A percentile compares a stretch with the other conserved stretches of the same genome.
These are phyloP conservation scores for Pholiota molesta DNA, from an alignment of 768 basidiomycete species.

Conservation along the genomic window DNA sequence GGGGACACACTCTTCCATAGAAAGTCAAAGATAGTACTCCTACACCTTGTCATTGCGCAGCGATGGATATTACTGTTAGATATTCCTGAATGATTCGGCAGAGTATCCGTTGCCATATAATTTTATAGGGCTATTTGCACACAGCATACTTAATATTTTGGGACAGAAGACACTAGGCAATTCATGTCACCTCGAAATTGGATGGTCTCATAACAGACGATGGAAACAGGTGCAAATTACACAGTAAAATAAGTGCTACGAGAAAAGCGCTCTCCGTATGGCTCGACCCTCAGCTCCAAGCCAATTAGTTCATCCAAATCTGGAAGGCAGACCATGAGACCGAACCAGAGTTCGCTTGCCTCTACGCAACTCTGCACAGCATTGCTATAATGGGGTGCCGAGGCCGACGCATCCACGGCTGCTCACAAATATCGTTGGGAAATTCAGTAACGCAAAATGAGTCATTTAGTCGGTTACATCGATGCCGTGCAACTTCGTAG, in stretches of 20 bases:
- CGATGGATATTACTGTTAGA: too few relatives aligned
- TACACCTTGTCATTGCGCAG: too few relatives aligned
- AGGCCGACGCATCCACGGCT: slow-evolving; percentile 1
- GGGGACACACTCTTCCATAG: too few relatives aligned
- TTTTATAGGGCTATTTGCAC: too few relatives aligned
- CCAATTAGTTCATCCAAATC: slow-evolving; percentile 1
- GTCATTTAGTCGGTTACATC: neutral
- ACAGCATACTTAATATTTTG: too few relatives aligned
- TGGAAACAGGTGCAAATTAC: neutral
- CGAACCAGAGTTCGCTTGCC: slow-evolving; percentile 11
- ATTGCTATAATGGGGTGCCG: neutral
- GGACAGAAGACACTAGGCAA: too few relatives aligned
- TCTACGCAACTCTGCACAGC: neutral
- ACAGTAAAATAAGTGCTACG: neutral
- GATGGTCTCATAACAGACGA: neutral
- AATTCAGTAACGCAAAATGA: neutral
- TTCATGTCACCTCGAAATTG: neutral
- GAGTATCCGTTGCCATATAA: too few relatives aligned
- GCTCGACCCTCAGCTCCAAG: neutral
- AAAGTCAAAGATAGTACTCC: too few relatives aligned
- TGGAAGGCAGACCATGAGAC: neutral
- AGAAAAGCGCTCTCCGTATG: neutral
- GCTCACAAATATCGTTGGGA: neutral
- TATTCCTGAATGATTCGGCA: too few relatives aligned
- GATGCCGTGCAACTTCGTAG: slow-evolving; percentile 5